phyloP scores from a whole-genome alignment of 2,329 filamentous ascomycete genomes.

The Colletotrichum sansevieriae region DNA sequence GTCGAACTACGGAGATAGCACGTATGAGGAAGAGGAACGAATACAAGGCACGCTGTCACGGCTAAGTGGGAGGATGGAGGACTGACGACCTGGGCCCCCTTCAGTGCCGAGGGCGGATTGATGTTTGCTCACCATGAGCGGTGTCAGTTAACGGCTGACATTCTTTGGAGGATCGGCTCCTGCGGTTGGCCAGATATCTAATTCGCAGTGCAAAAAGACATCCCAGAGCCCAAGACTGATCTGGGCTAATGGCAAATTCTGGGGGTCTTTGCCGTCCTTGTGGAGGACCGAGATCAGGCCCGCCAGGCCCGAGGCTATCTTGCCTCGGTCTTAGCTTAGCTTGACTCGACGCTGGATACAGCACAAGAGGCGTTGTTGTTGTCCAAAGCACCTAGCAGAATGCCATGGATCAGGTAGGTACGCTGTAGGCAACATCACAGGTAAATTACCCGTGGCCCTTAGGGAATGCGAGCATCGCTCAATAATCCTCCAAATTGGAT shows the following conservation, averaged over 20 bases:
- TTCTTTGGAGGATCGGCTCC: neutral
- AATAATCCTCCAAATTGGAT: too few species aligned
- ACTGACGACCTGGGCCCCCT: too few species aligned
- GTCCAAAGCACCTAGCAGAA: neutral
- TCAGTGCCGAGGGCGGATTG: neutral
- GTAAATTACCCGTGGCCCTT: too few species aligned
- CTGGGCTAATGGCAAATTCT: slow-evolving; percentile 12
- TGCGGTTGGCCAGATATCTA: slow-evolving; percentile 9
- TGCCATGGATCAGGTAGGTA: neutral
- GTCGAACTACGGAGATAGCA: neutral
- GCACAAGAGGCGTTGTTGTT: neutral
- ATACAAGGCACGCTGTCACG: neutral
- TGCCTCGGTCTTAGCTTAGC: slow-evolving; percentile 28
- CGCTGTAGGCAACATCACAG: slow-evolving; percentile 12
- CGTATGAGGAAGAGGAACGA: neutral
- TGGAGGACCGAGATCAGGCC: slow-evolving; percentile 30
- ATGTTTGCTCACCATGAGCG: neutral
- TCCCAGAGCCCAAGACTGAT: neutral
- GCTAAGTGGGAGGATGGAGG: neutral
- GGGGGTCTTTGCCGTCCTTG: slow-evolving; percentile 8
- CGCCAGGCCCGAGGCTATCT: slow-evolving; percentile 25
- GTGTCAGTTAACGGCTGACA: neutral
- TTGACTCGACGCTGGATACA: neutral
- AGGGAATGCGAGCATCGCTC: too few species aligned
- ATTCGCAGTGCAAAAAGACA: neutral